Evolutionary conservation across 345 rosid species (phyloP).

Genomic region (Syzygium jambos): DNA sequence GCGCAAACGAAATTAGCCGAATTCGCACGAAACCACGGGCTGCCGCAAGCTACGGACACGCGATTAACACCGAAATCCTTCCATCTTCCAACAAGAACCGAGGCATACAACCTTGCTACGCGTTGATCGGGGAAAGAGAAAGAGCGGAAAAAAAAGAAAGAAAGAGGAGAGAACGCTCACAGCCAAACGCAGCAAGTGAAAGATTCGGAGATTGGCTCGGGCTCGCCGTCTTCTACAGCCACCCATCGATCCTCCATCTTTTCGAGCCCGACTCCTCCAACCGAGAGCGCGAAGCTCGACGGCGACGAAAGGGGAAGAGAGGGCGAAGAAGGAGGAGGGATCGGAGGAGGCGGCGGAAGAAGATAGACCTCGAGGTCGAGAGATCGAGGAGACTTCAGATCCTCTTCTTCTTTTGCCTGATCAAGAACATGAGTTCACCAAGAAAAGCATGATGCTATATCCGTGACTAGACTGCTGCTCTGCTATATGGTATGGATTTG

Average conservation of each 20-base stretch:
- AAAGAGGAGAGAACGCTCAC: constrained; percentile 17
- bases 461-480: no score
- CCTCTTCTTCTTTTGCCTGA: neutral
- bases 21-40: neutral
- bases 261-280: neutral
- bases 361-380: neutral
- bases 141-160: neutral
- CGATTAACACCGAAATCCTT: neutral
- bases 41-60: neutral
- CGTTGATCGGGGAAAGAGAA: neutral
- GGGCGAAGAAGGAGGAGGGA: neutral
- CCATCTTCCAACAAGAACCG: neutral
- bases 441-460: no score
- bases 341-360: neutral
- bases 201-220: constrained; percentile 35
- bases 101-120: neutral
- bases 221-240: neutral
- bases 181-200: constrained; percentile 63
- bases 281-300: neutral
- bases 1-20: neutral
- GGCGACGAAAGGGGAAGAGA: neutral
- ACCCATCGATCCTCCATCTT: neutral
- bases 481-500: no score
- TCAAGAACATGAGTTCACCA: no score
- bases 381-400: neutral